phyloP scores from a whole-genome alignment of 176 grass and related monocot species.

The Elymus sibiricus region DNA sequence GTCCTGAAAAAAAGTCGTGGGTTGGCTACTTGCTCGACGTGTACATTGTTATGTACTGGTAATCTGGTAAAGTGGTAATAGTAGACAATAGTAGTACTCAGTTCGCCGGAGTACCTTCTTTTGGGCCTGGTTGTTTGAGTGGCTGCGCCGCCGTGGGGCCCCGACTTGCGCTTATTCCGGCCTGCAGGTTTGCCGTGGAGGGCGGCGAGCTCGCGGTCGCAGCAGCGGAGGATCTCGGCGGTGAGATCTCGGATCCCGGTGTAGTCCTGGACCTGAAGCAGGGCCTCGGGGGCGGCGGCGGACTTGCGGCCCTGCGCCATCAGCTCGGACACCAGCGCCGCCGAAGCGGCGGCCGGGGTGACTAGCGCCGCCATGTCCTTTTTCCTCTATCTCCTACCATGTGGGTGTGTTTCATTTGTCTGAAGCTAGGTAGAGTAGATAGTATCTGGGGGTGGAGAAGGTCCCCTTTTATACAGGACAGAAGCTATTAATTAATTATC shows the following conservation, averaged over 20 bases:
- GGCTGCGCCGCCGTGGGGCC: not conserved
- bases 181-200: not conserved
- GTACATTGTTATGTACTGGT: too few relatives aligned
- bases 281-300: conserved; percentile 5
- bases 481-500: too few relatives aligned
- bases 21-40: too few relatives aligned
- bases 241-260: not conserved
- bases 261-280: not conserved
- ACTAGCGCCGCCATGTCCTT: not conserved
- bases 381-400: too few relatives aligned
- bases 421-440: too few relatives aligned
- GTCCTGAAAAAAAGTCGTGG: not conserved
- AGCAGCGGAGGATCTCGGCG: conserved; percentile 16
- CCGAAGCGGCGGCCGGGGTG: not conserved
- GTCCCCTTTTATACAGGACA: too few relatives aligned
- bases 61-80: too few relatives aligned
- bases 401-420: too few relatives aligned
- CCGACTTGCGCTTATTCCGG: not conserved
- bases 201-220: conserved; percentile 23
- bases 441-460: too few relatives aligned
- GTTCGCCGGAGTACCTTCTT: not conserved
- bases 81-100: too few relatives aligned
- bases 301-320: conserved; percentile 7
- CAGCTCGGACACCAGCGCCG: conserved; percentile 9
- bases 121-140: not conserved